phyloP scores from a whole-genome alignment of 1,139 yeast genomes.

The Pichia sp. region DNA sequence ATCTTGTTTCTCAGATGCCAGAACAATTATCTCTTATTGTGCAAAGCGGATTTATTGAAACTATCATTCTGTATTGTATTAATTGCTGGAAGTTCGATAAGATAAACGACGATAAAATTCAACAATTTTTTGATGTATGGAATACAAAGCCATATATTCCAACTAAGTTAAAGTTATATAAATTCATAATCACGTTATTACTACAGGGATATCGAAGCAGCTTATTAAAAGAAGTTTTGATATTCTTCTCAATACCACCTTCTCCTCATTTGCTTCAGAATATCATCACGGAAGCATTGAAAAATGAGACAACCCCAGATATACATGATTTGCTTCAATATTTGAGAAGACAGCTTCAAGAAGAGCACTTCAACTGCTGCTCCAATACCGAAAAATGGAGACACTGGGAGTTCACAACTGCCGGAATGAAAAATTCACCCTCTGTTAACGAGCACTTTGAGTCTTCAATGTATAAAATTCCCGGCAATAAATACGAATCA shows the following conservation, averaged over 20 bases:
- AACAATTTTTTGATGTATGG: conserved; percentile 20
- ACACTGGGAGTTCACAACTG: conserved; percentile 10
- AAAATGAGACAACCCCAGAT: conserved; percentile 11
- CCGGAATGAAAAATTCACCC: background rate
- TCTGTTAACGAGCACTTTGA: background rate
- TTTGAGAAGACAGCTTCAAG: conserved; percentile 18
- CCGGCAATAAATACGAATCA: background rate
- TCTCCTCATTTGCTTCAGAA: conserved; percentile 23
- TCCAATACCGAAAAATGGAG: conserved; percentile 6
- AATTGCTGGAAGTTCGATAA: conserved; percentile 35
- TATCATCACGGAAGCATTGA: conserved; percentile 18
- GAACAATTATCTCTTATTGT: conserved; percentile 19
- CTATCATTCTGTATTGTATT: conserved; percentile 38
- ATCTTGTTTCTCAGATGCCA: conserved; percentile 29
- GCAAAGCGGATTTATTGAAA: conserved; percentile 31
- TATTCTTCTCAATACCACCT: conserved; percentile 25
- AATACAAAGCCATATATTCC: conserved; percentile 22
- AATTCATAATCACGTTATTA: conserved; percentile 20
- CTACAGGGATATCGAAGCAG: conserved; percentile 21
- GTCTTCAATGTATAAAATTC: background rate
- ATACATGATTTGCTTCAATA: conserved; percentile 18
- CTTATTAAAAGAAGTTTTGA: conserved; percentile 23
- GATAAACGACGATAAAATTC: conserved; percentile 15
- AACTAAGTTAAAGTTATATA: conserved; percentile 21
- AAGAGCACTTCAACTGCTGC: conserved; percentile 25